Evolutionary conservation across 23 red algal species (phyloP).

Genomic region (Gracilaria vermiculophylla): DNA sequence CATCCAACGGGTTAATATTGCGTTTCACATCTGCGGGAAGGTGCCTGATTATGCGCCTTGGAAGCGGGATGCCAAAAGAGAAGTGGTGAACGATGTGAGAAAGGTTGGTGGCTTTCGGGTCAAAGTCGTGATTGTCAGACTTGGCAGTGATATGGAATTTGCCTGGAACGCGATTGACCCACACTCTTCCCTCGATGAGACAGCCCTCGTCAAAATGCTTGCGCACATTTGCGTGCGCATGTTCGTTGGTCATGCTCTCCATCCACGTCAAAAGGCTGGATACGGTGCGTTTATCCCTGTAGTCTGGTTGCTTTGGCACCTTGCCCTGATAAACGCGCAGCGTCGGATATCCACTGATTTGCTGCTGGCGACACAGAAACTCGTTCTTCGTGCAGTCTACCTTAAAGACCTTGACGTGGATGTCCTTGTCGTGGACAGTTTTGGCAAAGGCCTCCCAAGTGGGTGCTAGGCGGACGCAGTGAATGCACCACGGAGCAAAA

Average conservation of each 20-base stretch:
- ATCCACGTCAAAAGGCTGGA: conserved; percentile 63
- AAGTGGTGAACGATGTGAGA: conserved; percentile 85
- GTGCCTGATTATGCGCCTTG: conserved; percentile 48
- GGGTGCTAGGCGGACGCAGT: conserved; percentile 61
- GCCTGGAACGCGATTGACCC: conserved; percentile 78
- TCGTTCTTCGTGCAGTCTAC: conserved; percentile 71
- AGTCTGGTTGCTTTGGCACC: conserved; percentile 49
- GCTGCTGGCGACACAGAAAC: conserved; percentile 59
- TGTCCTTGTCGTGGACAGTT: conserved; percentile 77
- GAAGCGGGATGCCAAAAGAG: conserved; percentile 65
- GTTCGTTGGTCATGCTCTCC: conserved; percentile 78
- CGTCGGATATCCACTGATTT: conserved; percentile 67
- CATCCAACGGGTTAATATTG: conserved; percentile 73
- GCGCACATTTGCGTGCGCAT: conserved; percentile 41
- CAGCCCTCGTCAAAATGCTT: conserved; percentile 71
- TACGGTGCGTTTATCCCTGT: conserved; percentile 65
- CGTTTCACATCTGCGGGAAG: conserved; percentile 52
- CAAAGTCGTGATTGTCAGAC: conserved; percentile 65
- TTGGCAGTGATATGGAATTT: conserved; percentile 79
- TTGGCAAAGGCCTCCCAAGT: conserved; percentile 82
- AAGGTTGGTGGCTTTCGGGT: conserved; percentile 66
- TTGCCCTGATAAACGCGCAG: conserved; percentile 66
- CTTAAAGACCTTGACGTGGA: conserved; percentile 75
- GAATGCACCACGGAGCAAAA: conserved; percentile 74
- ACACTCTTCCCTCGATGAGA: conserved; percentile 62